A percentile compares a stretch with the other conserved stretches of the same genome.
Evolutionary conservation across 352 stramenopile species (phyloP).

Genomic region (Phytophthora ohioensis): DNA sequence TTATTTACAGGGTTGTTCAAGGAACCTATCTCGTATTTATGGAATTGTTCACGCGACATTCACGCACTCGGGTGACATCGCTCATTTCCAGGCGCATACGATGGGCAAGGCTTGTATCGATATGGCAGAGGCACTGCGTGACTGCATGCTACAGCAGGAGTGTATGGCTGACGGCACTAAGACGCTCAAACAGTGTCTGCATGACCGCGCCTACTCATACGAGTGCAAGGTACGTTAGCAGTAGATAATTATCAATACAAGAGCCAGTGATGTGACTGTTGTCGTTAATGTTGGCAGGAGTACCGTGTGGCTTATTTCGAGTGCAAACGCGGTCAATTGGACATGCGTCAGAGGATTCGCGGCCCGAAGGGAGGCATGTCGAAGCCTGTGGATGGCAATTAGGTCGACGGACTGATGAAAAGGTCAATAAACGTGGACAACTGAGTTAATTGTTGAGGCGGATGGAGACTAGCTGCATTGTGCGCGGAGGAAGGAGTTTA

Average conservation of each 20-base stretch:
- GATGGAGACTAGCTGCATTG: conserved; percentile 22
- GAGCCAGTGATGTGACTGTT: conserved; percentile 1
- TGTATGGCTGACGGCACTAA: conserved; percentile 82
- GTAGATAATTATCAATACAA: neutral
- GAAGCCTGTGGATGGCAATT: conserved; percentile 48
- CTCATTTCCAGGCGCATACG: neutral
- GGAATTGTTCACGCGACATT: neutral
- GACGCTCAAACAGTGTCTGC: conserved; percentile 83
- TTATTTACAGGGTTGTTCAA: too few relatives aligned
- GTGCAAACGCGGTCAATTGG: conserved; percentile 84
- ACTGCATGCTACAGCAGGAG: conserved; percentile 82
- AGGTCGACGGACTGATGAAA: neutral
- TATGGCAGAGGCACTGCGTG: conserved; percentile 80
- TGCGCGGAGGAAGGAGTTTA: conserved; percentile 25
- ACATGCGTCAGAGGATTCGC: conserved; percentile 86
- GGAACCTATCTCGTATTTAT: neutral
- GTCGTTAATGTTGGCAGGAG: conserved; percentile 45
- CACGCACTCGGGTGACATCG: too few relatives aligned
- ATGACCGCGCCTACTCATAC: conserved; percentile 66
- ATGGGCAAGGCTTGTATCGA: conserved; percentile 89
- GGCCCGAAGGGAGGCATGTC: conserved; percentile 78
- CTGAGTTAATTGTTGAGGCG: conserved; percentile 11
- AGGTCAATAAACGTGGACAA: neutral
- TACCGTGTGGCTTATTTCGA: conserved; percentile 87
- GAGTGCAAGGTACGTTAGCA: conserved; percentile 65